These are phyloP conservation scores for Beta lomatogona DNA, from an alignment of 179 eudicot species.

Conservation along the genomic window DNA sequence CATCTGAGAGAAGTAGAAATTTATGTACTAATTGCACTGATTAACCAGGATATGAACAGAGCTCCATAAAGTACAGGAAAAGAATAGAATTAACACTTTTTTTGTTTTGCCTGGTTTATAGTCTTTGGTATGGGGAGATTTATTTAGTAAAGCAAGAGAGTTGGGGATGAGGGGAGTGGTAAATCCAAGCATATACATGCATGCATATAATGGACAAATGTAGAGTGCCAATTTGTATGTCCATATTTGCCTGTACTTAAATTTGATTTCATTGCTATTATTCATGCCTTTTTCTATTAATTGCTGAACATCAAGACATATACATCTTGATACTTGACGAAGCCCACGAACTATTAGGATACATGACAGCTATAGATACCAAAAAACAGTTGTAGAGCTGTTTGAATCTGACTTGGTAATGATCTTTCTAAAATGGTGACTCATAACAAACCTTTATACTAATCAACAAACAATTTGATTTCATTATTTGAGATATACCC, in stretches of 20 bases:
- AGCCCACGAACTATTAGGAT: too few species aligned
- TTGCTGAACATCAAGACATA: background rate
- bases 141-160: slow-evolving; percentile 22
- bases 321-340: background rate
- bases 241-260: slow-evolving; percentile 24
- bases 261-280: slow-evolving; percentile 11
- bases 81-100: background rate
- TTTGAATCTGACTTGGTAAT: too few species aligned
- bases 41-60: slow-evolving; percentile 2
- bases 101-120: slow-evolving; percentile 10
- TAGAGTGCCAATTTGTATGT: slow-evolving; percentile 27
- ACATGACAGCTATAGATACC: too few species aligned
- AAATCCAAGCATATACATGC: slow-evolving; percentile 22
- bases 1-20: background rate
- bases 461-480: too few species aligned
- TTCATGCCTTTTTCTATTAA: background rate
- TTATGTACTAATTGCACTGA: background rate
- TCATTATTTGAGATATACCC: too few species aligned
- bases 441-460: too few species aligned
- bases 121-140: background rate
- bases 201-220: slow-evolving; percentile 9
- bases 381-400: too few species aligned
- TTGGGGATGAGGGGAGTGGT: slow-evolving; percentile 9
- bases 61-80: slow-evolving; percentile 17
- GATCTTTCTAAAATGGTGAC: too few species aligned